Percentiles rank a stretch among this genome's conserved stretches.
phyloP scores from a whole-genome alignment of 768 basidiomycete genomes.

The Lactarius indigo region DNA sequence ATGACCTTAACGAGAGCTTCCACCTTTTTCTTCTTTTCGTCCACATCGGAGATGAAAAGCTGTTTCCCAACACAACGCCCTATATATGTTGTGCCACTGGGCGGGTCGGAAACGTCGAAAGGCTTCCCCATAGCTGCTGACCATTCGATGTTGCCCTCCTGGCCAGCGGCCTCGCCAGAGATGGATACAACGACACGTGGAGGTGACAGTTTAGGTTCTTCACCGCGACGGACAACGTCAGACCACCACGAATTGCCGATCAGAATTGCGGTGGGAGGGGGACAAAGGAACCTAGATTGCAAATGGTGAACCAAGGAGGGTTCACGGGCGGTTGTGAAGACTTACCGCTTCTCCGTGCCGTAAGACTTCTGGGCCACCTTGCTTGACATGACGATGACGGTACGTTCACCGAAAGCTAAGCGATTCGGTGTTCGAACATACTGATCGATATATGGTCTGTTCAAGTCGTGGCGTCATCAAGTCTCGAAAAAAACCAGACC shows the following conservation, averaged over 20 bases:
- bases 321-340: slow-evolving; percentile 14
- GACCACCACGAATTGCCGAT: slow-evolving; percentile 96
- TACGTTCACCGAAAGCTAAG: slow-evolving; percentile 87
- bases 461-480: slow-evolving; percentile 22
- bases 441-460: slow-evolving; percentile 76
- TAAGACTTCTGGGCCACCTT: slow-evolving; percentile 98
- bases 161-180: slow-evolving; percentile 82
- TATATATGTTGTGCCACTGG: slow-evolving; percentile 81
- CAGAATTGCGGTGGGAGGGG: slow-evolving; percentile 90
- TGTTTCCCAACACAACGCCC: slow-evolving; percentile 94
- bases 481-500: neutral
- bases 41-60: slow-evolving; percentile 91
- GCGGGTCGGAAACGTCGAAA: slow-evolving; percentile 76
- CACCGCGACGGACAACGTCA: slow-evolving; percentile 68
- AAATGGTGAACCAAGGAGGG: slow-evolving; percentile 21
- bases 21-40: slow-evolving; percentile 94
- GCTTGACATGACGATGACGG: slow-evolving; percentile 96
- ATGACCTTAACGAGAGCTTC: slow-evolving; percentile 89
- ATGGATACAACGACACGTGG: slow-evolving; percentile 88
- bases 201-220: slow-evolving; percentile 68
- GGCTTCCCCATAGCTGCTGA: slow-evolving; percentile 78
- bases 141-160: slow-evolving; percentile 87
- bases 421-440: slow-evolving; percentile 84
- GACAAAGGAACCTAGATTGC: slow-evolving; percentile 73
- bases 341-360: slow-evolving; percentile 88